These are phyloP conservation scores for Lactifluus subvellereus DNA, from an alignment of 768 basidiomycete genomes.

Conservation along the genomic window DNA sequence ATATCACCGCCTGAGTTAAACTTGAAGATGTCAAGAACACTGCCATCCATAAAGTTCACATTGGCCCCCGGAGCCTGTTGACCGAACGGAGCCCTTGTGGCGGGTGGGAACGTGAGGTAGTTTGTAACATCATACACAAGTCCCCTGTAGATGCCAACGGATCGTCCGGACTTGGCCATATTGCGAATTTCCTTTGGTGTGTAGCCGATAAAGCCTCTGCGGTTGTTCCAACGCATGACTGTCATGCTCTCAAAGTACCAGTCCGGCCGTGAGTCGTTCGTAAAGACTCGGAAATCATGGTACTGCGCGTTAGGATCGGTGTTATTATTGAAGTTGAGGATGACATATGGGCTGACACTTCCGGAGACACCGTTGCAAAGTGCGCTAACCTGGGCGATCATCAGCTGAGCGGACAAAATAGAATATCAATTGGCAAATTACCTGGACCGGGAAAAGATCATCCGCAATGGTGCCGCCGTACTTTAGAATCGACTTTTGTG, in stretches of 20 bases:
- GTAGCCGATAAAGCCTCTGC: constrained; percentile 84
- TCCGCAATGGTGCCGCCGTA: constrained; percentile 79
- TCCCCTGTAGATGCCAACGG: constrained; percentile 82
- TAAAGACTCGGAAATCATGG: constrained; percentile 91
- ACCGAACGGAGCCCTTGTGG: constrained; percentile 44
- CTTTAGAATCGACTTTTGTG: constrained; percentile 64
- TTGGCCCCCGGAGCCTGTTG: constrained; percentile 39
- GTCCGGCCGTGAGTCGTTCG: constrained; percentile 88
- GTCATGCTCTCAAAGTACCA: constrained; percentile 99
- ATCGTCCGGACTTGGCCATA: constrained; percentile 55
- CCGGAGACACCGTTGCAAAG: constrained; percentile 86
- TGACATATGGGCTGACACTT: constrained; percentile 70
- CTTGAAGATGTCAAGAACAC: constrained; percentile 70
- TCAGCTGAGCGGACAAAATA: constrained; percentile 10
- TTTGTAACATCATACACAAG: constrained; percentile 82
- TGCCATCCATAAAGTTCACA: constrained; percentile 64
- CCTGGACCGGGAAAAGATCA: constrained; percentile 90
- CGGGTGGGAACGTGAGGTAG: constrained; percentile 70
- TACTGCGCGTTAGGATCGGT: constrained; percentile 74
- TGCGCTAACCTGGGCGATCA: constrained; percentile 63
- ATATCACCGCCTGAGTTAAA: constrained; percentile 71
- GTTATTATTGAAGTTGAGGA: constrained; percentile 69
- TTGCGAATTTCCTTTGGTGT: constrained; percentile 69
- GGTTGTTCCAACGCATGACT: constrained; percentile 81
- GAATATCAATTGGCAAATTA: constrained; percentile 26